A percentile compares a stretch with the other conserved stretches of the same genome.
These are phyloP conservation scores for Ophiostoma sp. DNA, from an alignment of 2,329 filamentous ascomycete genomes.

Conservation along the genomic window DNA sequence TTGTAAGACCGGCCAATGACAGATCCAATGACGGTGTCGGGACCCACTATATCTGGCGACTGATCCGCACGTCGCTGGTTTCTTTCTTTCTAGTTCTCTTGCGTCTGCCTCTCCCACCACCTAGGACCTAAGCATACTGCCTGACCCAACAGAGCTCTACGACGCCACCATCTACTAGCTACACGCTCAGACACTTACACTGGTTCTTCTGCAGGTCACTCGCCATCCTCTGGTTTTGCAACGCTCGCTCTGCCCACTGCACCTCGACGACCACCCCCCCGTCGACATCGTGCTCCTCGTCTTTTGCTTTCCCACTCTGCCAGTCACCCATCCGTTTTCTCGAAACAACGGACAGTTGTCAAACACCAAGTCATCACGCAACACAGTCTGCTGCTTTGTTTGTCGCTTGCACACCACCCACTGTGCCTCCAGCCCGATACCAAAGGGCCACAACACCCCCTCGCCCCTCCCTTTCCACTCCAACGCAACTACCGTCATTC, in stretches of 20 bases:
- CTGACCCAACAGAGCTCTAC: background rate
- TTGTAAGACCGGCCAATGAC: background rate
- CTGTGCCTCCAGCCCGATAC: background rate
- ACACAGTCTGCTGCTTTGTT: background rate
- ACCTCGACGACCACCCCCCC: background rate
- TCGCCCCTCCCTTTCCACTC: background rate
- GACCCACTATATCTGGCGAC: background rate
- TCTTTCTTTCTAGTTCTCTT: background rate
- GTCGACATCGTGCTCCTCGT: background rate
- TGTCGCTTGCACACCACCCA: background rate
- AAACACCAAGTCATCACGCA: background rate
- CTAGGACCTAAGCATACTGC: background rate
- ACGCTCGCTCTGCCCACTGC: no score
- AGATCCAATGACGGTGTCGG: background rate
- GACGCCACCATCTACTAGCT: background rate
- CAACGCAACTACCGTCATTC: background rate
- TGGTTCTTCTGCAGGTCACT: conserved; percentile 12
- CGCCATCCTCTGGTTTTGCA: background rate
- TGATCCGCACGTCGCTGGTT: background rate
- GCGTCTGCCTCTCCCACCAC: background rate
- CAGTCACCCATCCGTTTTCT: background rate
- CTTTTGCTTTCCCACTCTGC: background rate
- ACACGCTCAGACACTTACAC: conserved; percentile 5
- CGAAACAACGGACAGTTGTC: background rate
- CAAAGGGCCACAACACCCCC: background rate